These are phyloP conservation scores for Daldinia eschscholtzii DNA, from an alignment of 2,329 filamentous ascomycete species.

Conservation along the genomic window DNA sequence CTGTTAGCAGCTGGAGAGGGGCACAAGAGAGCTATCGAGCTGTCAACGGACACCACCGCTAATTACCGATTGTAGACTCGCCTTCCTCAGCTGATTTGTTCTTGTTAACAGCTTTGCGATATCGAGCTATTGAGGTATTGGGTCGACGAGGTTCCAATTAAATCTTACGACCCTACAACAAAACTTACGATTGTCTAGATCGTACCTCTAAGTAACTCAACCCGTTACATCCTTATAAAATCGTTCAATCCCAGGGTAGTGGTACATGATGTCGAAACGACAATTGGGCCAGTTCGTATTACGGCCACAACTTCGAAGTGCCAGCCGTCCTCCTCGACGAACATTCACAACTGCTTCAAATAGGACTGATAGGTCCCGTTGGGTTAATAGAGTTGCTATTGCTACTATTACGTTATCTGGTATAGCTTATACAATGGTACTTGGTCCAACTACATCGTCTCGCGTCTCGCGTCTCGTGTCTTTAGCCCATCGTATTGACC, in stretches of 20 bases:
- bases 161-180: slow-evolving; percentile 38
- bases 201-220: slow-evolving; percentile 4
- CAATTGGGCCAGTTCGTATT: slow-evolving; percentile 44
- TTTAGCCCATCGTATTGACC: slow-evolving; percentile 42
- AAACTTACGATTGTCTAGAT: slow-evolving; percentile 36
- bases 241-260: neutral
- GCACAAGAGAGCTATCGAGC: slow-evolving; percentile 18
- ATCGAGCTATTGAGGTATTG: slow-evolving; percentile 31
- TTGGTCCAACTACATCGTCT: neutral
- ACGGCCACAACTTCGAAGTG: slow-evolving; percentile 42
- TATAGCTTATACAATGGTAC: slow-evolving; percentile 47
- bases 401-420: slow-evolving; percentile 44
- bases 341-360: slow-evolving; percentile 42
- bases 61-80: slow-evolving; percentile 7
- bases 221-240: slow-evolving; percentile 30
- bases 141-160: slow-evolving; percentile 39
- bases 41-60: slow-evolving; percentile 19
- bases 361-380: slow-evolving; percentile 36
- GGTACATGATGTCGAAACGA: slow-evolving; percentile 46
- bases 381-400: slow-evolving; percentile 37
- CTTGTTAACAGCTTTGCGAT: slow-evolving; percentile 14
- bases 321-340: slow-evolving; percentile 40
- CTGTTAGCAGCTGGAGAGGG: slow-evolving; percentile 5
- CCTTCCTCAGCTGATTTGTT: slow-evolving; percentile 20
- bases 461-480: neutral